phyloP scores from a whole-genome alignment of 1,284 basidiomycete genomes.

The Moniliophthora roreri region DNA sequence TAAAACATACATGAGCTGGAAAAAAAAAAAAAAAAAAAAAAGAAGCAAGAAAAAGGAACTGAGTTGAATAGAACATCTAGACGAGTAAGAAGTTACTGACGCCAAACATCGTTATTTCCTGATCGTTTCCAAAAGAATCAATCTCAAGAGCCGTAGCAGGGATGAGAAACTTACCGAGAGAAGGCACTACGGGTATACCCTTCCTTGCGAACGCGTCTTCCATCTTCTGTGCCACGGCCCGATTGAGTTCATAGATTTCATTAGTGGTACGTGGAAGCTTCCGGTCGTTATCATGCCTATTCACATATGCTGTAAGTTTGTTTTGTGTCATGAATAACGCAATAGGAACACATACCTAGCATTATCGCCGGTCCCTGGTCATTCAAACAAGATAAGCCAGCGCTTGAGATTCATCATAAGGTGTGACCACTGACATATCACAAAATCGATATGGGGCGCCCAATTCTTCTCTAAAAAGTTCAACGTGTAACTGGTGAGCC shows the following conservation, averaged over 20 bases:
- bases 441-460: conserved; percentile 86
- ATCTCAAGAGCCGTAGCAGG: conserved; percentile 8
- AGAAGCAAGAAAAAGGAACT: conserved; percentile 13
- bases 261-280: conserved; percentile 74
- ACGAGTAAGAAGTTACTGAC: conserved; percentile 43
- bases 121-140: conserved; percentile 1
- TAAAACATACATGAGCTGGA: conserved; percentile 58
- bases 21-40: conserved; percentile 13
- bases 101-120: conserved; percentile 91
- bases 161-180: conserved; percentile 55
- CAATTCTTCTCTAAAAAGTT: conserved; percentile 81
- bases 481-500: conserved; percentile 79
- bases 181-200: conserved; percentile 83
- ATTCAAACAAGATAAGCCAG: conserved; percentile 9
- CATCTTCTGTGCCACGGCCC: conserved; percentile 70
- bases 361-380: conserved; percentile 87
- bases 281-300: conserved; percentile 87
- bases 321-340: neutral
- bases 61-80: conserved; percentile 9
- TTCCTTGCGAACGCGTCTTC: conserved; percentile 62
- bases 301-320: neutral
- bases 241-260: conserved; percentile 83
- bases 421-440: conserved; percentile 65
- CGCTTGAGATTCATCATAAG: conserved; percentile 3
- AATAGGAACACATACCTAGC: conserved; percentile 57